Percentiles rank a stretch among this genome's conserved stretches.
phyloP scores from a whole-genome alignment of 495 filamentous ascomycete species.

The Penicillium soppii region DNA sequence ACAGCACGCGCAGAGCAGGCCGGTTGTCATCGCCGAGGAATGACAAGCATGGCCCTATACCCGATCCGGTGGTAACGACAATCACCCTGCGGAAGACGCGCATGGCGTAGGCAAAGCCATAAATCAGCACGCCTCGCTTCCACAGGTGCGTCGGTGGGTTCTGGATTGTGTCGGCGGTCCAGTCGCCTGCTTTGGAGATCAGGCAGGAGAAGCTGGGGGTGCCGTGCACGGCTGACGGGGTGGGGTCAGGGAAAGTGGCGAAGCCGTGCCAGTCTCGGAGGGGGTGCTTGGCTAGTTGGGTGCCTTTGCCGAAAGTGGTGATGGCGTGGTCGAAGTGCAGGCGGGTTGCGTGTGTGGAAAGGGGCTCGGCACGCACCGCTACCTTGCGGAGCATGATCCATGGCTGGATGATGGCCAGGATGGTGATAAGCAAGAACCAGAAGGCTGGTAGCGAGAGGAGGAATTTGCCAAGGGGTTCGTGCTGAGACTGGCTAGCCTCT shows the following conservation, averaged over 20 bases:
- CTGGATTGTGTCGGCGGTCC: constrained; percentile 65
- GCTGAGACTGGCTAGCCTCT: constrained; percentile 27
- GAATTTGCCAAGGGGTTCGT: constrained; percentile 30
- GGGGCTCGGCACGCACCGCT: constrained; percentile 57
- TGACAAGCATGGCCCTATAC: constrained; percentile 65
- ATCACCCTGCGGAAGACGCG: constrained; percentile 66
- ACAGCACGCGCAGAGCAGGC: constrained; percentile 55
- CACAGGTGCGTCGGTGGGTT: constrained; percentile 52
- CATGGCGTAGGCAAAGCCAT: constrained; percentile 72
- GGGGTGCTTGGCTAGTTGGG: constrained; percentile 50
- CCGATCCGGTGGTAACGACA: constrained; percentile 79
- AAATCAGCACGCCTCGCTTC: constrained; percentile 53
- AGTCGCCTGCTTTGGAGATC: constrained; percentile 82
- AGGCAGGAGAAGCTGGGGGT: constrained; percentile 60
- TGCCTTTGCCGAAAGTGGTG: constrained; percentile 46
- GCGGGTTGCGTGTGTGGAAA: constrained; percentile 70
- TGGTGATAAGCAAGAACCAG: constrained; percentile 41
- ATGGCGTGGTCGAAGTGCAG: constrained; percentile 64
- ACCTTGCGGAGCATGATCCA: constrained; percentile 49
- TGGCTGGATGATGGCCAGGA: constrained; percentile 41
- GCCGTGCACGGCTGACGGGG: constrained; percentile 3
- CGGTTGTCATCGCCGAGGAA: constrained; percentile 50
- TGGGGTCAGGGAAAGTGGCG: constrained; percentile 62
- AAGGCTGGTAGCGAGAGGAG: constrained; percentile 42
- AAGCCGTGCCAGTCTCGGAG: constrained; percentile 81